These are phyloP conservation scores for Suillus decipiens DNA, from an alignment of 768 basidiomycete species.

Conservation along the genomic window DNA sequence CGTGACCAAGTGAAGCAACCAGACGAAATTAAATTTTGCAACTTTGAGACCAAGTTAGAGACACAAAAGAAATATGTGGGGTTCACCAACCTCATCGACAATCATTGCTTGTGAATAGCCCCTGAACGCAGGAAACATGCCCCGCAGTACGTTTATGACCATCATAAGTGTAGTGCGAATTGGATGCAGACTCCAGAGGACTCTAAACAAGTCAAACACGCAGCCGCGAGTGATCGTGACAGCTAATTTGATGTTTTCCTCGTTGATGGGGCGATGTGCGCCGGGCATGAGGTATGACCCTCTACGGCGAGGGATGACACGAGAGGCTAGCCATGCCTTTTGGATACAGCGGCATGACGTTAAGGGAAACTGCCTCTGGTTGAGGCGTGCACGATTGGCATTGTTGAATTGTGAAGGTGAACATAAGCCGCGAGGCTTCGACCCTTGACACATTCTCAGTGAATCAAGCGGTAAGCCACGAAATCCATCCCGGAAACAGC, in stretches of 20 bases:
- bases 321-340: conserved; percentile 62
- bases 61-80: conserved; percentile 15
- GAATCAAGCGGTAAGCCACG: conserved; percentile 17
- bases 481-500: conserved; percentile 15
- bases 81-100: conserved; percentile 69
- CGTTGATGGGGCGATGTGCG: conserved; percentile 63
- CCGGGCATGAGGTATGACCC: conserved; percentile 60
- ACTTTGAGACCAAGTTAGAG: conserved; percentile 38
- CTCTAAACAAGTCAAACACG: conserved; percentile 53
- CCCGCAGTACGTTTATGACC: conserved; percentile 66
- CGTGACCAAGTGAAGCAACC: conserved; percentile 72
- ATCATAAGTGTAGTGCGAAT: conserved; percentile 72
- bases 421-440: conserved; percentile 25
- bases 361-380: conserved; percentile 6
- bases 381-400: conserved; percentile 6
- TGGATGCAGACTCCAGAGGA: conserved; percentile 60
- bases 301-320: conserved; percentile 48
- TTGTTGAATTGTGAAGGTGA: conserved; percentile 15
- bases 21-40: conserved; percentile 69
- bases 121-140: conserved; percentile 78
- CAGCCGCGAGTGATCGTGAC: conserved; percentile 53
- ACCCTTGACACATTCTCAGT: conserved; percentile 26
- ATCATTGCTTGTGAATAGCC: conserved; percentile 87
- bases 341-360: conserved; percentile 25
- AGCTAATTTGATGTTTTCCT: conserved; percentile 59